Percentiles rank a stretch among this genome's conserved stretches.
phyloP scores from a whole-genome alignment of 2,329 filamentous ascomycete genomes.

The Aphanoascus verrucosus region DNA sequence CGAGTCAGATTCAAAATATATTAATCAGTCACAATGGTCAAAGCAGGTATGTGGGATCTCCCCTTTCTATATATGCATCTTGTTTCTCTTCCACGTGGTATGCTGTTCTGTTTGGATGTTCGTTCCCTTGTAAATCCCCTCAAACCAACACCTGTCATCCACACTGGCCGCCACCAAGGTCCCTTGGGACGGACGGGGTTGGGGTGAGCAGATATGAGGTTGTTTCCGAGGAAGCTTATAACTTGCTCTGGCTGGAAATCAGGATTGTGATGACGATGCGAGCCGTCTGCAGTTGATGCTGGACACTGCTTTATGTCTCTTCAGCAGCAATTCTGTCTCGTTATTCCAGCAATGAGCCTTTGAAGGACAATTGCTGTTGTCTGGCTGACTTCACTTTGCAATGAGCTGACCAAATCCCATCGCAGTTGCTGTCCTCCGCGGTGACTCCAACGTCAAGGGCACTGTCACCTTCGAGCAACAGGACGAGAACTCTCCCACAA shows the following conservation, averaged over 20 bases:
- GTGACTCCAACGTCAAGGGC: conserved; percentile 90
- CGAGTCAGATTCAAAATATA: not conserved
- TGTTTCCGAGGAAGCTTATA: not conserved
- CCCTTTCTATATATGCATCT: conserved; percentile 9
- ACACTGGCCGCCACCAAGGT: conserved; percentile 9
- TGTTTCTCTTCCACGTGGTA: conserved; percentile 12
- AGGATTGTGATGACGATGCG: not conserved
- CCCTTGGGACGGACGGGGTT: conserved; percentile 4
- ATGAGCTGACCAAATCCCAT: not conserved
- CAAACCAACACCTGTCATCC: conserved; percentile 5
- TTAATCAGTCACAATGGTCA: conserved; percentile 80
- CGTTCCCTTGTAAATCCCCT: conserved; percentile 10
- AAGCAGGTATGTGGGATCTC: conserved; percentile 63
- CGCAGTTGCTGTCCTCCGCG: conserved; percentile 87
- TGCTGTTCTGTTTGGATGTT: not conserved
- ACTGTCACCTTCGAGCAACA: conserved; percentile 93
- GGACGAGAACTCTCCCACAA: conserved; percentile 70
- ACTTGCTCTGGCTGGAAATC: not conserved
- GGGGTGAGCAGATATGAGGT: conserved; percentile 5
- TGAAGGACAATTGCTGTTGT: no score
- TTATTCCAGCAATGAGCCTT: not conserved
- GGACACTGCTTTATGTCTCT: no score
- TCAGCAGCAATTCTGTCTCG: no score
- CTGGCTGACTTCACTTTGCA: not conserved
- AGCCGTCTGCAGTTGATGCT: not conserved